Evolutionary conservation across 176 grass and related monocot species (phyloP), one percentile per base, ranked within the genome.

Genomic region (Neostapfia colusana): DNA sequence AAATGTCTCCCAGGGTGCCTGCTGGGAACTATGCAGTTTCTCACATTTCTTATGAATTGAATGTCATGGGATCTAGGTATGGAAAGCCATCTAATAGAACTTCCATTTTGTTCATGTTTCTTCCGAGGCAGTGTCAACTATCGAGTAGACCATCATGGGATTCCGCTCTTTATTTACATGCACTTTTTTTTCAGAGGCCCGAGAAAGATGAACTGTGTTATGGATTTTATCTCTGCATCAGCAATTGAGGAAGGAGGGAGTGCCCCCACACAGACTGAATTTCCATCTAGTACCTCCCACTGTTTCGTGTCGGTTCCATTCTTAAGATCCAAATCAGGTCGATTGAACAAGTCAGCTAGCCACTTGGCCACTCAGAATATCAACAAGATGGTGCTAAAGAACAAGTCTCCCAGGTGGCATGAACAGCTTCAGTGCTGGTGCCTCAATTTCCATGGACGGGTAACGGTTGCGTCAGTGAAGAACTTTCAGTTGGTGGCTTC

Each of bases 401-500:
- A 93, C 80, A 97, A 97, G 69, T 84, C 86, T 65, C 95, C 95
- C 7, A 91, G 84, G 34, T 97, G 95, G 95, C 91, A 93, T 8
- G 82, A 88, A 64, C 82, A 91, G 35, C 84, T 90, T 31, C 91
- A 91, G 63, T 93, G 95, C 53, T 97, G 95, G 95, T 92, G 95
- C n/a, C n/a, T n/a, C n/a, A n/a, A n/a, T n/a, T n/a, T n/a, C n/a
- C n/a, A n/a, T n/a, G n/a, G n/a, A n/a, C 84, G 91, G 10, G 95
- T 97, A 11, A 93, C 91, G 0, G 91, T 92, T 74, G 95, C 95
- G 24, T 97, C 95, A 13, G 91, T 93, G 18, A 97, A 93, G 65
- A 97, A 93, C 60, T 97, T 97, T 69, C 95, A 97, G 84, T 62
- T 97, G 64, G 95, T 93, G 28, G 91, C 91, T 81, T 86, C 84